Percentiles rank a stretch among this genome's conserved stretches.
phyloP scores from a whole-genome alignment of 768 basidiomycete genomes.

The Mycena floridula region DNA sequence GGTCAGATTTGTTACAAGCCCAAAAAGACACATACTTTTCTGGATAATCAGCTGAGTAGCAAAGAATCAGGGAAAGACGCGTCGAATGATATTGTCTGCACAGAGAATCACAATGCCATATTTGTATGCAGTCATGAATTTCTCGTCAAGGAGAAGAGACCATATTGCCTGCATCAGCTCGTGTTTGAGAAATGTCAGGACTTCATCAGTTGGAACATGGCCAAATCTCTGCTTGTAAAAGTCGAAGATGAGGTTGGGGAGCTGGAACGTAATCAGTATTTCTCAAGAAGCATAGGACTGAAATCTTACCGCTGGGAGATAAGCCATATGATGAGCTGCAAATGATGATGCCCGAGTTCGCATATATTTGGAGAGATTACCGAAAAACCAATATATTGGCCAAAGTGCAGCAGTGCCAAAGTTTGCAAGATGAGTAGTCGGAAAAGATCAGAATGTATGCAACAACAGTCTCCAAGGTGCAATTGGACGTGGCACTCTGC shows the following conservation, averaged over 20 bases:
- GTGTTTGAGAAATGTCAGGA: conserved; percentile 11
- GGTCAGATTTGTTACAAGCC: neutral
- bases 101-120: conserved; percentile 11
- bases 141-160: conserved; percentile 10
- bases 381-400: conserved; percentile 17
- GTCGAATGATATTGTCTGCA: conserved; percentile 7
- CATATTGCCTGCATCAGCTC: conserved; percentile 16
- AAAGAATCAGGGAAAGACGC: conserved; percentile 10
- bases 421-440: conserved; percentile 10
- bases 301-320: conserved; percentile 11
- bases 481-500: neutral
- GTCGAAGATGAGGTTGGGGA: conserved; percentile 13
- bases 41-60: conserved; percentile 17
- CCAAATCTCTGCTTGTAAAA: conserved; percentile 6
- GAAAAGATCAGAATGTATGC: neutral
- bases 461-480: neutral
- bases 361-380: conserved; percentile 16
- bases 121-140: conserved; percentile 11
- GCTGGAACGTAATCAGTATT: conserved; percentile 2
- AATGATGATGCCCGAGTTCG: conserved; percentile 3
- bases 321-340: conserved; percentile 16
- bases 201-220: neutral
- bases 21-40: conserved; percentile 12
- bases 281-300: neutral
- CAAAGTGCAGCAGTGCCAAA: conserved; percentile 15